Conservation (phyloP, 495 filamentous ascomycete genomes). For the Aspergillus diversus region DNA sequence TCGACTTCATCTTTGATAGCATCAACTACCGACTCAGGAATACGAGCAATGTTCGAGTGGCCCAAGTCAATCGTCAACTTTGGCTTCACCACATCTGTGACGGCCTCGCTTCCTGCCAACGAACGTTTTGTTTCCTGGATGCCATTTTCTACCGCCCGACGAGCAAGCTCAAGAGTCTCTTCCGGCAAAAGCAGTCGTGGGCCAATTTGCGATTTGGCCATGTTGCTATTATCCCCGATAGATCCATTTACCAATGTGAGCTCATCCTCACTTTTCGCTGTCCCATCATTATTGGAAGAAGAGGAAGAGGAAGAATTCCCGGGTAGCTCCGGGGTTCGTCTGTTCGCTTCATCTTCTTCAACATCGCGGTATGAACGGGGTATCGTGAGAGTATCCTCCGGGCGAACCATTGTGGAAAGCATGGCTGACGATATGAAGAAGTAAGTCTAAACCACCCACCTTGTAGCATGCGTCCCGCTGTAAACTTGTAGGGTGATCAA, state of each 20-base stretch:
- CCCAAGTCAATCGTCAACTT: slow-evolving; percentile 90
- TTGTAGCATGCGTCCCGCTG: slow-evolving; percentile 9
- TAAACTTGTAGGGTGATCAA: slow-evolving; percentile 16
- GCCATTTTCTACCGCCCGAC: slow-evolving; percentile 67
- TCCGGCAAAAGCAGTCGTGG: slow-evolving; percentile 40
- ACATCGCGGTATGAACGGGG: slow-evolving; percentile 38
- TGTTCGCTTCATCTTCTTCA: slow-evolving; percentile 38
- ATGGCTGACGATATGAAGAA: slow-evolving; percentile 24
- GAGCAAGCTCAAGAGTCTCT: slow-evolving; percentile 60
- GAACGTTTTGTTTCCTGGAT: slow-evolving; percentile 70
- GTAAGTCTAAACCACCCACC: slow-evolving; percentile 8
- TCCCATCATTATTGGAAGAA: slow-evolving; percentile 34
- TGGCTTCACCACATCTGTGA: slow-evolving; percentile 69
- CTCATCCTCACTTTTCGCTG: slow-evolving; percentile 37
- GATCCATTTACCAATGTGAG: slow-evolving; percentile 35
- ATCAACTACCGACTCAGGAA: slow-evolving; percentile 89
- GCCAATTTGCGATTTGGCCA: slow-evolving; percentile 27
- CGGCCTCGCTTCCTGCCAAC: slow-evolving; percentile 66
- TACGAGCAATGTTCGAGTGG: slow-evolving; percentile 73
- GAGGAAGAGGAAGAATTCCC: slow-evolving; percentile 28
- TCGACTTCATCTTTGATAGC: slow-evolving; percentile 92
- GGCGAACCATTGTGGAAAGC: slow-evolving; percentile 44
- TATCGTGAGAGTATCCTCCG: slow-evolving; percentile 45
- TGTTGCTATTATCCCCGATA: slow-evolving; percentile 31
- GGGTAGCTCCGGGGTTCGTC: slow-evolving; percentile 29